phyloP scores from a whole-genome alignment of 2,329 filamentous ascomycete species.

The Emmonsia crescens region DNA sequence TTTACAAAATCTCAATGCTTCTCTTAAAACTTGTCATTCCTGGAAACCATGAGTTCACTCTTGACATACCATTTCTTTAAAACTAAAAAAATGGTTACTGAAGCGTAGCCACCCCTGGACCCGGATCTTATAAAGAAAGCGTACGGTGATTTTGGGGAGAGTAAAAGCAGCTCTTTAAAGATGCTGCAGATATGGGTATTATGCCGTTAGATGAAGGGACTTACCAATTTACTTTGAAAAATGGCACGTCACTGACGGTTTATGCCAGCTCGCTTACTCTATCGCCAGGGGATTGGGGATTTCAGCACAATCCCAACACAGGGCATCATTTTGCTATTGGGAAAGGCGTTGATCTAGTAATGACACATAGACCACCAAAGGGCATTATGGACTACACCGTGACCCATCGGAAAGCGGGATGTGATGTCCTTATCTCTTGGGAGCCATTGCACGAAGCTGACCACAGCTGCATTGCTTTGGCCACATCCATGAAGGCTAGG shows the following conservation, averaged over 20 bases:
- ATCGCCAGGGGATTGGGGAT: conserved; percentile 37
- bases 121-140: conserved; percentile 20
- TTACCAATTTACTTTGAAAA: conserved; percentile 38
- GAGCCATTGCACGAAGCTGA: conserved; percentile 20
- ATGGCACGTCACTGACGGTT: conserved; percentile 40
- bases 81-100: conserved; percentile 24
- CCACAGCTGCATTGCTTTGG: conserved; percentile 33
- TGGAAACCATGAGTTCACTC: conserved; percentile 44
- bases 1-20: conserved; percentile 35
- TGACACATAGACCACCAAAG: conserved; percentile 47
- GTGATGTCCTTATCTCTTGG: conserved; percentile 25
- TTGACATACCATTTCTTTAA: conserved; percentile 30
- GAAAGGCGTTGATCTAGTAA: conserved; percentile 35
- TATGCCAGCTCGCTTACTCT: conserved; percentile 48
- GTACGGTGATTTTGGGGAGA: conserved; percentile 34
- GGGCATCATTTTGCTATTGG: conserved; percentile 29
- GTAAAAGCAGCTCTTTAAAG: conserved; percentile 30
- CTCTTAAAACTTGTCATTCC: conserved; percentile 47
- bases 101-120: conserved; percentile 20
- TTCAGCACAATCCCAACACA: conserved; percentile 35
- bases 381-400: conserved; percentile 40
- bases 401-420: conserved; percentile 22
- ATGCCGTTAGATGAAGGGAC: conserved; percentile 42
- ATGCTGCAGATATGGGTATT: conserved; percentile 32
- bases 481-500: conserved; percentile 44